Percentiles rank a stretch among this genome's conserved stretches.
These are phyloP conservation scores for Penicillium goetzii DNA, from an alignment of 495 filamentous ascomycete genomes.

Conservation along the genomic window DNA sequence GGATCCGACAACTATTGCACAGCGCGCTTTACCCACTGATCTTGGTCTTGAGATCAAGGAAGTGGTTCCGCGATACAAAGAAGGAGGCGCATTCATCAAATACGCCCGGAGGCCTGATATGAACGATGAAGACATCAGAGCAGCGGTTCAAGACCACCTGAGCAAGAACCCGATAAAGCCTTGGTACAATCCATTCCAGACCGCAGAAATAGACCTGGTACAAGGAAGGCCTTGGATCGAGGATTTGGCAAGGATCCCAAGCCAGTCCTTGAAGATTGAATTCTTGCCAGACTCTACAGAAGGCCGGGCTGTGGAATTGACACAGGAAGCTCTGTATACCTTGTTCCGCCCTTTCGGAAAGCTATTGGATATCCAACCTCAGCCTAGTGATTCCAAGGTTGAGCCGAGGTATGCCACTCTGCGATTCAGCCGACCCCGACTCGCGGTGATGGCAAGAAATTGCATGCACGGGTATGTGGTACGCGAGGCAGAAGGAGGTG, in stretches of 20 bases:
- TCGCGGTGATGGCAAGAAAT: conserved; percentile 84
- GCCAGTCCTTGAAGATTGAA: conserved; percentile 73
- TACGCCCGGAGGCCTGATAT: conserved; percentile 64
- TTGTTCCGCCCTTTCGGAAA: conserved; percentile 92
- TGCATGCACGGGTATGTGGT: conserved; percentile 87
- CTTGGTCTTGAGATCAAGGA: conserved; percentile 73
- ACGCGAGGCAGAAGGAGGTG: conserved; percentile 65
- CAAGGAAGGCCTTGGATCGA: conserved; percentile 91
- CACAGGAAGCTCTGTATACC: conserved; percentile 82
- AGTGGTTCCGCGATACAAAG: conserved; percentile 79
- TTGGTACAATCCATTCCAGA: conserved; percentile 84
- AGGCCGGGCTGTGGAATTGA: conserved; percentile 69
- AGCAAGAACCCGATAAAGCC: conserved; percentile 74
- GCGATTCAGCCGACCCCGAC: conserved; percentile 69
- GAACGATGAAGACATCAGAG: conserved; percentile 61
- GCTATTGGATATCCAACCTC: conserved; percentile 74
- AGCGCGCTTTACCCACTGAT: conserved; percentile 59
- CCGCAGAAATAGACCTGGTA: conserved; percentile 70
- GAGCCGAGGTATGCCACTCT: conserved; percentile 77
- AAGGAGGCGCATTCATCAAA: conserved; percentile 94
- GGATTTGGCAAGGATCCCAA: conserved; percentile 84
- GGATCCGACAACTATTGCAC: conserved; percentile 67
- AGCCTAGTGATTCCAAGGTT: conserved; percentile 82
- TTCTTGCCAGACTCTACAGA: conserved; percentile 74
- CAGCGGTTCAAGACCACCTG: conserved; percentile 56